Base-by-base conservation (phyloP, 768 basidiomycete genomes). In the Xerocomus potaroensis region DNA sequence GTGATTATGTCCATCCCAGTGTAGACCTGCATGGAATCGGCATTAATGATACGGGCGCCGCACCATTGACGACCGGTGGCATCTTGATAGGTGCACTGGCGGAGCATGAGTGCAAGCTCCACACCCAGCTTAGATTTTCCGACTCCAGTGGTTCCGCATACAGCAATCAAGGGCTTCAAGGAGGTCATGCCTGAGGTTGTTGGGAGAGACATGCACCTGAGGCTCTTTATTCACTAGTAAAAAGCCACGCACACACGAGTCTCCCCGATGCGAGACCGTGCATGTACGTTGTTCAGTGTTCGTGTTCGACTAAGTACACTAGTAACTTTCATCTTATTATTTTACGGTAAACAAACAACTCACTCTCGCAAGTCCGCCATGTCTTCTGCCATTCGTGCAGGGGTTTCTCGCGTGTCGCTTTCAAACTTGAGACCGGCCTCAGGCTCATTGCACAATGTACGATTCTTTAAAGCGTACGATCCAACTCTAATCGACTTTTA, bases 11-110 rank as follows among this genome's bases (percentile, higher is more conserved):
- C 87, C 65, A 98, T 77, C 0, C 95, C 95, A 15, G 74, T 72
- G 65, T 97, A 98, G 11, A 92, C 84, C 66, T 99, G 96, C 95
- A 99, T 97, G 11, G 95, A 82, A 67, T 99, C 96, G 9, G 94
- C 91, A 61, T 97, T 98, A 62, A 99, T 84, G 55, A 98, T 77
- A 59, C 82, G 80, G 8, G 82, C 84, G 11, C 81, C 79, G 12
- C 65, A 68, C 76, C 81, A 85, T 37, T 66, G 69, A 56, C 68
- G 64, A 23, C 47, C 49, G 26, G 29, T 23, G 8, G 45, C 6
- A 32, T 53, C 50, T 35, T 49, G 50, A 33, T 58, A 45, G 21
- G 42, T n/a, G 27, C 53, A 56, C 35, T 72, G 64, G 10, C 74
- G 61, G 19, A 85, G 64, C 48, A 72, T 74, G 27, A 82, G 73